Evolutionary conservation across 768 basidiomycete genomes (phyloP).

Genomic region (Russula virescens): DNA sequence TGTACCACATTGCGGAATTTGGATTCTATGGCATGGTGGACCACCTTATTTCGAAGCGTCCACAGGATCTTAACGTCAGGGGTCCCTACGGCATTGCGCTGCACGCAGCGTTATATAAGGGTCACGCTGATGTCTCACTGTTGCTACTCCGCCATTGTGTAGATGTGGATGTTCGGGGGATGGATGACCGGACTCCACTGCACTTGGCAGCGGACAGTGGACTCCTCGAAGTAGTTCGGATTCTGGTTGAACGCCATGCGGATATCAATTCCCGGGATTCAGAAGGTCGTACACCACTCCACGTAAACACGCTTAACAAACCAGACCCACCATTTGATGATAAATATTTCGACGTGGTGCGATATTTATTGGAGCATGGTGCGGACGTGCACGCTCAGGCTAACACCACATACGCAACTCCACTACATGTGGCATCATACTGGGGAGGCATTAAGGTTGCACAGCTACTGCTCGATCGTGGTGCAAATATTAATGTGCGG

Average conservation of each 20-base stretch:
- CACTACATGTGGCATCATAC: too few relatives aligned
- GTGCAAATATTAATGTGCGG: too few relatives aligned
- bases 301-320: background rate
- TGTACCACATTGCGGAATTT: background rate
- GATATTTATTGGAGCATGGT: background rate
- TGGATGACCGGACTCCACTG: background rate
- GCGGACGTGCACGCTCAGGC: background rate
- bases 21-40: background rate
- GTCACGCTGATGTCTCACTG: background rate
- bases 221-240: background rate
- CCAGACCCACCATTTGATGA: background rate
- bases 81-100: background rate
- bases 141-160: background rate
- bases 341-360: background rate
- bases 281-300: background rate
- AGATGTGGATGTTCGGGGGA: background rate
- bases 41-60: background rate
- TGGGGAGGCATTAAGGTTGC: too few relatives aligned
- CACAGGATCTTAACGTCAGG: background rate
- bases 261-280: background rate
- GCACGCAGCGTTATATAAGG: background rate
- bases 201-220: background rate
- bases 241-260: background rate
- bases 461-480: too few relatives aligned
- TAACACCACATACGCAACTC: too few relatives aligned